Evolutionary conservation across 139 green algal genomes (phyloP), one percentile per base, ranked within the genome.

Genomic region (Yamagishiella unicocca): DNA sequence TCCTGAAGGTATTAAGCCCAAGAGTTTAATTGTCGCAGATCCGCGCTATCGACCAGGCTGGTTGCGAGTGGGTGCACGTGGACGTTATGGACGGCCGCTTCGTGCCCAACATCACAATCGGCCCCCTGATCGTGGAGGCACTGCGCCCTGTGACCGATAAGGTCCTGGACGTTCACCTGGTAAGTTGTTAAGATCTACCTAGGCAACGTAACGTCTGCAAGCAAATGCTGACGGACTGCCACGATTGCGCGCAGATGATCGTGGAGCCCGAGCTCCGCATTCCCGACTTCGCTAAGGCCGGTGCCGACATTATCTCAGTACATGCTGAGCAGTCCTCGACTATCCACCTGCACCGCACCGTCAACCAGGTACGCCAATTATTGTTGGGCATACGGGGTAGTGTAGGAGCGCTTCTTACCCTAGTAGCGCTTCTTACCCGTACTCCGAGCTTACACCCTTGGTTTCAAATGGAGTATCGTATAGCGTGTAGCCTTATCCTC

Each of bases 61-160:
- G 98, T 50, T 95, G 90, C 75, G 97, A 99, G 62, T 99, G 97
- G 97, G 93, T 99, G 2, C 97, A 99, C 90, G 92, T 99, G 10
- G 98, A 99, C 83, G 98, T 99, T 68, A 96, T 96, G 95, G 96
- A 99, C 83, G 97, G 96, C 73, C 95, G 97, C 89, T 99, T 99
- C 89, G 97, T 99, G 81, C 98, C 97, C 66, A 99, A 99, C 95
- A 99, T 99, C 95, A 99, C 97, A 77, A 99, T 99, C 84, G 98
- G 98, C 35, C 98, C 98, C 6, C 92, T 99, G 45, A 92, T 99
- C 14, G 97, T 99, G 21, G 97, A 99, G 84, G 98, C 98, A 14
- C 82, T 99, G 29, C 95, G 98, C 79, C 97, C 97, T 17, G 87
- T 99, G 19, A 99, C 98, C 62, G 97, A 99, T 90, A 97, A 97